Conservation (phyloP, 768 basidiomycete species). For the Mycena olivaceomarginata region DNA sequence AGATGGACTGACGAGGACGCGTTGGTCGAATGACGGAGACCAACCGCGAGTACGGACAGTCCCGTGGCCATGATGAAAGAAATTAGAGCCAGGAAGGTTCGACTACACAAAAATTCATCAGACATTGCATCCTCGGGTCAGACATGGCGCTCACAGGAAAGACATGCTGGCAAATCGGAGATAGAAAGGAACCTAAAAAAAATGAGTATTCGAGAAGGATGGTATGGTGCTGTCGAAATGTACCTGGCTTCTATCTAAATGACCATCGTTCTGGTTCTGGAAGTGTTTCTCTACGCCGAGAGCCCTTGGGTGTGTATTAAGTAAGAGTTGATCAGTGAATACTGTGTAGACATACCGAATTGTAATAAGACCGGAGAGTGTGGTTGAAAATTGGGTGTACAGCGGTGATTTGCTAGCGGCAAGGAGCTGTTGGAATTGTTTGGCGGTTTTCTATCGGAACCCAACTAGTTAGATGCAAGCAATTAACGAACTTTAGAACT, state of each 20-base stretch:
- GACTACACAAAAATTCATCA: neutral
- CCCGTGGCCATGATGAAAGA: constrained; percentile 19
- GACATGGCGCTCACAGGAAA: neutral
- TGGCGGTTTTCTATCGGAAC: neutral
- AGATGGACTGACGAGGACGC: neutral
- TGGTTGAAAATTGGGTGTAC: neutral
- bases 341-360: neutral
- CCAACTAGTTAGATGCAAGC: neutral
- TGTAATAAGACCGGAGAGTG: neutral
- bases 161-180: neutral
- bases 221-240: too few species aligned
- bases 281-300: neutral
- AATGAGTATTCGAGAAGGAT: too few species aligned
- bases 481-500: neutral
- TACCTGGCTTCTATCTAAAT: neutral
- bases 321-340: too few species aligned
- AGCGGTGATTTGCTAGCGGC: neutral
- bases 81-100: constrained; percentile 15
- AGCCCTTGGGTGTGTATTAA: neutral
- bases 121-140: too few species aligned
- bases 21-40: constrained; percentile 17
- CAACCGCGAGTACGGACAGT: constrained; percentile 18
- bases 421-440: neutral
- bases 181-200: neutral
- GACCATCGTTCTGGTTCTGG: neutral